phyloP scores from a whole-genome alignment of 441 rosid species.

The Aleurites moluccanus region DNA sequence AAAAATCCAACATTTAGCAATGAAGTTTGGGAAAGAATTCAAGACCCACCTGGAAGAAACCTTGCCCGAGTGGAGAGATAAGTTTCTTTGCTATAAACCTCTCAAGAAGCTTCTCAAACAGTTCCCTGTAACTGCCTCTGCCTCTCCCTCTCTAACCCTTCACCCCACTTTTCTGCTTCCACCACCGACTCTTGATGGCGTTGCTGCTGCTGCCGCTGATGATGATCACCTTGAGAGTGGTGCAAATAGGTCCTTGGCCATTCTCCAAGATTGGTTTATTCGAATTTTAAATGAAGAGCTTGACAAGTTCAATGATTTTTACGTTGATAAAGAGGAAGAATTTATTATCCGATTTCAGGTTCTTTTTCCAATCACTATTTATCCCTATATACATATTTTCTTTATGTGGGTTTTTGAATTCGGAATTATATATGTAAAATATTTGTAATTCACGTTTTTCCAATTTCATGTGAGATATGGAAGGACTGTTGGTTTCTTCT shows the following conservation, averaged over 20 bases:
- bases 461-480: background rate
- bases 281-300: constrained; percentile 79
- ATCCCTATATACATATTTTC: no score
- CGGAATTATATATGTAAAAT: no score
- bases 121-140: constrained; percentile 39
- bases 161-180: constrained; percentile 23
- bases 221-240: background rate
- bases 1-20: constrained; percentile 16
- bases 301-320: constrained; percentile 87
- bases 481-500: background rate
- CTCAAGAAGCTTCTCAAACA: constrained; percentile 82
- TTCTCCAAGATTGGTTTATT: constrained; percentile 66
- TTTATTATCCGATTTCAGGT: constrained; percentile 92
- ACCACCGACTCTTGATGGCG: background rate
- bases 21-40: constrained; percentile 97
- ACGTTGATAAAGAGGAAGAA: constrained; percentile 88
- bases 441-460: background rate
- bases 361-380: background rate
- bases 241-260: constrained; percentile 30
- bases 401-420: background rate
- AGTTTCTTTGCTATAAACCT: constrained; percentile 87
- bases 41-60: constrained; percentile 86
- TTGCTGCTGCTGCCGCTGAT: background rate
- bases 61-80: constrained; percentile 95
- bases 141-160: constrained; percentile 6